phyloP scores from a whole-genome alignment of 495 filamentous ascomycete species.

The Penicillium atrosanguineum region DNA sequence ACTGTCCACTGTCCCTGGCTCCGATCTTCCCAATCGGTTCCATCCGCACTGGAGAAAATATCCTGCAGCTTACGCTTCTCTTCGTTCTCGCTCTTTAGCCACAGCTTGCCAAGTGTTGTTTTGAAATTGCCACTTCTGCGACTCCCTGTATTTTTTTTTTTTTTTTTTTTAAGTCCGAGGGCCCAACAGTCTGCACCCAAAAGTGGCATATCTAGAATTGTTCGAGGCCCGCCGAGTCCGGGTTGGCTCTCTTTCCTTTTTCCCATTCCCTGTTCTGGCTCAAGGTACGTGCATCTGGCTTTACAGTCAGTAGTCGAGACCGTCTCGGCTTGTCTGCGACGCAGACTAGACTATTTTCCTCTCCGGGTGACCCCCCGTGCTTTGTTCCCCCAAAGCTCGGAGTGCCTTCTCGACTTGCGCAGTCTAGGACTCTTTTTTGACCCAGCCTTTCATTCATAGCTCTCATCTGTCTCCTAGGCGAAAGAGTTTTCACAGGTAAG shows the following conservation, averaged over 20 bases:
- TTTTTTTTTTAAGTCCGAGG: not conserved
- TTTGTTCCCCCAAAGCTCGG: not conserved
- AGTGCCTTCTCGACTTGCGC: not conserved
- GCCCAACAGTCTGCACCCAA: not conserved
- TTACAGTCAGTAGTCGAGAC: not conserved
- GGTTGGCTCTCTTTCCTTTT: not conserved
- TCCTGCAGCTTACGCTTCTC: not conserved
- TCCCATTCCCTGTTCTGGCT: not conserved
- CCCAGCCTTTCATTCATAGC: not conserved
- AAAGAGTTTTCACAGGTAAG: not conserved
- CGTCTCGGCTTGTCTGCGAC: not conserved
- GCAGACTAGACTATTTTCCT: not conserved
- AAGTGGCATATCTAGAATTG: not conserved
- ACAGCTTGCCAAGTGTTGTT: not conserved
- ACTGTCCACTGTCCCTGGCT: not conserved
- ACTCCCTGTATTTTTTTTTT: no score
- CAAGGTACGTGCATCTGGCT: not conserved
- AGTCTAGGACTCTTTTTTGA: not conserved
- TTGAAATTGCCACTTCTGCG: not conserved
- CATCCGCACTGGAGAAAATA: constrained; percentile 4
- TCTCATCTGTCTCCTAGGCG: not conserved
- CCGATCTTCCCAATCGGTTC: constrained; percentile 2
- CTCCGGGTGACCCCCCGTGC: not conserved
- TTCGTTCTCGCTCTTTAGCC: not conserved
- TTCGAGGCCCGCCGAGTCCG: not conserved